Percentiles rank a stretch among this genome's conserved stretches.
These are phyloP conservation scores for Ceratocystis smalleyi DNA, from an alignment of 2,329 filamentous ascomycete genomes.

Conservation along the genomic window DNA sequence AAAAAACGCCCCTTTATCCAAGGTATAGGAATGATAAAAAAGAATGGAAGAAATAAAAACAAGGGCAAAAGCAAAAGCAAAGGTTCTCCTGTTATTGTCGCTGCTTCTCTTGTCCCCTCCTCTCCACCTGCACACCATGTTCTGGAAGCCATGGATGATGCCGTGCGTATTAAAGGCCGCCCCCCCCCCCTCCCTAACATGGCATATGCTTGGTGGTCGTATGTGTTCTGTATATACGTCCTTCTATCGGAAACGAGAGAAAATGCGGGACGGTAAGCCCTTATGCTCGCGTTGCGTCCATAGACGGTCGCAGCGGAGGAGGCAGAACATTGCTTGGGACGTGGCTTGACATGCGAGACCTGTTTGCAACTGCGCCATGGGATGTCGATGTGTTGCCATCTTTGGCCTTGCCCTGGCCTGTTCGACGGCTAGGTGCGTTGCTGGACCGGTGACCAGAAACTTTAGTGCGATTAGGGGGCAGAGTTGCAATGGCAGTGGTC, in stretches of 20 bases:
- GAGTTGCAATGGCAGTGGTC: not conserved
- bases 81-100: not conserved
- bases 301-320: slow-evolving; percentile 11
- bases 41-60: slow-evolving; percentile 7
- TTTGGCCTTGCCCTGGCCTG: slow-evolving; percentile 12
- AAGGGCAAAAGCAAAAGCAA: slow-evolving; percentile 1
- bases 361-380: not conserved
- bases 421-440: not conserved
- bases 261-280: not conserved
- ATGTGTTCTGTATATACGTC: not conserved
- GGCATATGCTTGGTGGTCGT: not conserved
- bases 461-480: not conserved
- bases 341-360: slow-evolving; percentile 8
- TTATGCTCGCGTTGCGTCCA: slow-evolving; percentile 14
- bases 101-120: not conserved
- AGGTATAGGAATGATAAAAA: slow-evolving; percentile 11
- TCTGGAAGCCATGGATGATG: slow-evolving; percentile 5
- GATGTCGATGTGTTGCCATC: not conserved
- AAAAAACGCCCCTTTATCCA: slow-evolving; percentile 9
- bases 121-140: slow-evolving; percentile 6
- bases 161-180: not conserved
- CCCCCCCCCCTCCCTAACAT: too few species aligned
- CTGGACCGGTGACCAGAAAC: not conserved
- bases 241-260: not conserved
- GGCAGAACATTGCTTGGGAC: slow-evolving; percentile 6